These are phyloP conservation scores for Mortierella hygrophila DNA, from an alignment of 192 early-diverging fungal species.

Conservation along the genomic window DNA sequence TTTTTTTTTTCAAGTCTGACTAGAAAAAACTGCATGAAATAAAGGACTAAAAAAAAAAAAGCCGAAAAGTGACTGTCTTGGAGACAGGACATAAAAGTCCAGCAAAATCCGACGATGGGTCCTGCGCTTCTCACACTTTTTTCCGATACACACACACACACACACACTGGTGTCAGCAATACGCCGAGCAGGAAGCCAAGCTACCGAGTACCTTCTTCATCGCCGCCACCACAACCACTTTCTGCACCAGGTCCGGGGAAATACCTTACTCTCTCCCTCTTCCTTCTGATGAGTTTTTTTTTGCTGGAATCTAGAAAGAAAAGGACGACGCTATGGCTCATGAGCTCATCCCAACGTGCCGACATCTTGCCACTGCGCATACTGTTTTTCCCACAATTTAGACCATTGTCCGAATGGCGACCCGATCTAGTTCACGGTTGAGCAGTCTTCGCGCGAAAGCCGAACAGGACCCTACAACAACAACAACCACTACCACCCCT, in stretches of 20 bases:
- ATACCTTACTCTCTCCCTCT: background rate
- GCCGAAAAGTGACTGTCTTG: background rate
- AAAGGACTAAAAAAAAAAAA: background rate
- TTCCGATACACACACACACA: background rate
- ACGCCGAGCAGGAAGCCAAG: background rate
- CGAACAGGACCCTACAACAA: background rate
- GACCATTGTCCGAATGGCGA: constrained; percentile 18
- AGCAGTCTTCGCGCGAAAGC: constrained; percentile 10
- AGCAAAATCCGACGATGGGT: background rate
- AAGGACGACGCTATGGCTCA: background rate
- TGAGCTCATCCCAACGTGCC: background rate
- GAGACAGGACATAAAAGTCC: background rate
- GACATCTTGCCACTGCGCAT: background rate
- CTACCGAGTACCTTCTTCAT: background rate
- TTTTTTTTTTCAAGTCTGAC: too few species aligned
- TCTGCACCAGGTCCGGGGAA: background rate
- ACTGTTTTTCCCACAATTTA: background rate
- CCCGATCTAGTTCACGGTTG: constrained; percentile 37
- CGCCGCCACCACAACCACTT: background rate
- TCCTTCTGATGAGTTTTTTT: background rate
- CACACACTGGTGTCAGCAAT: background rate
- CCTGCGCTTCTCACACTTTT: background rate
- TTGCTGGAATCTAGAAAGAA: background rate
- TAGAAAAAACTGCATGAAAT: too few species aligned
- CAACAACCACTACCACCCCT: background rate